Evolutionary conservation across 352 stramenopile species (phyloP), one percentile per base, ranked within the genome.

Genomic region (Globisporangium perplexum): DNA sequence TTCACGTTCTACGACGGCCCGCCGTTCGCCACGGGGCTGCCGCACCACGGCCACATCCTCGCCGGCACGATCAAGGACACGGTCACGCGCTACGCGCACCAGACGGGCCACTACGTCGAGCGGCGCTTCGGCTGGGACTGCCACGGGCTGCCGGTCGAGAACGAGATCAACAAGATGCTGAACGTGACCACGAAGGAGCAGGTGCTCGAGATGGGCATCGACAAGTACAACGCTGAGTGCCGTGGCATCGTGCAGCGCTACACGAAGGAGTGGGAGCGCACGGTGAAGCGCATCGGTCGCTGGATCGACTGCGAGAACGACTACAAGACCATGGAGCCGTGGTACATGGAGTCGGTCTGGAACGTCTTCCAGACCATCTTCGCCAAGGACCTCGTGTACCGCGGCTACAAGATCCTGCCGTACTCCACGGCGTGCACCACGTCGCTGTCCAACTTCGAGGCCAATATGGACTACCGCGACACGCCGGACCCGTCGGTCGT

Each of bases 241-340:
- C 90, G 97, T 43, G 66, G 84, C 56, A 99, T 99, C 65, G 97
- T 99, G 18, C 95, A 89, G 54, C 78, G 97, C 26, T 99, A 99
- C 78, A 98, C 94, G 12, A 95, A 93, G 63, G 97, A 99, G 83
- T 99, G 97, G 97, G 95, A 99, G 72, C 74, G 70, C 23, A 98
- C 97, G 33, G 95, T 99, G 22, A 98, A 95, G 62, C 85, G 97
- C 56, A 88, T 99, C 53, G 97, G 97, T 17, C 83, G 97, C 47
- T 99, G 97, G 97, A 99, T 99, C 70, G 97, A 99, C 76, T 99
- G 98, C 72, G 69, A 98, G 69, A 99, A 99, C 77, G 97, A 99
- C 78, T 99, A 99, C 82, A 99, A 99, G 78, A 99, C 97, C 15
- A 98, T 99, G 95, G 97, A 99, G 72, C 89, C 96, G 7, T 96